phyloP scores from a whole-genome alignment of 768 basidiomycete genomes.

The Pulveroboletus frians region DNA sequence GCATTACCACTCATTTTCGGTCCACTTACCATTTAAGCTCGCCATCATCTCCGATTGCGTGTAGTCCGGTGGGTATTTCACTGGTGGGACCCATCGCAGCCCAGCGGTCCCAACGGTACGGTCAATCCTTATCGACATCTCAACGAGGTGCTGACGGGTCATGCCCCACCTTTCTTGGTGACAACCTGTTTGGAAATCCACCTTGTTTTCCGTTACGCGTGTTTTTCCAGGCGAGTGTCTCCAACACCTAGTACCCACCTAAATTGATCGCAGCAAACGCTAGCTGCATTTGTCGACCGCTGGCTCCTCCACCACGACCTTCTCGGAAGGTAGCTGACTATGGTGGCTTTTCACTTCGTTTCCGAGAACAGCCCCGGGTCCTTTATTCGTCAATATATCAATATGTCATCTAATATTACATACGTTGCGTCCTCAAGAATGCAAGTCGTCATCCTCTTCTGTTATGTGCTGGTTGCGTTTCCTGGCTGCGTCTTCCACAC shows the following conservation, averaged over 20 bases:
- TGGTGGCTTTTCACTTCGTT: not conserved
- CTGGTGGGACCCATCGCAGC: not conserved
- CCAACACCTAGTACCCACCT: not conserved
- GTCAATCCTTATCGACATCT: slow-evolving; percentile 6
- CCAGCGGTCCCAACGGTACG: slow-evolving; percentile 6
- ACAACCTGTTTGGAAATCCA: not conserved
- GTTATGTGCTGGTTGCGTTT: slow-evolving; percentile 2
- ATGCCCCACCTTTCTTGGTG: not conserved
- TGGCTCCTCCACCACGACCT: not conserved
- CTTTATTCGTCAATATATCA: not conserved
- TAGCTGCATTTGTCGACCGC: no score
- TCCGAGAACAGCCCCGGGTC: not conserved
- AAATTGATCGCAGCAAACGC: not conserved
- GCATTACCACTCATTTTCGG: not conserved
- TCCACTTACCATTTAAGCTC: not conserved
- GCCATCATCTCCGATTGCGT: not conserved
- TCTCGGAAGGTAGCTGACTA: not conserved
- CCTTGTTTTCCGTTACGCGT: not conserved
- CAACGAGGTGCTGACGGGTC: not conserved
- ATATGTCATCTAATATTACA: not conserved
- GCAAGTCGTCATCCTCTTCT: not conserved
- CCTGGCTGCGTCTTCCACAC: not conserved
- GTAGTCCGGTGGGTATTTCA: not conserved
- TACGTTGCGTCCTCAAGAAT: not conserved
- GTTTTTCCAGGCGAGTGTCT: not conserved